Conservation (phyloP, 2,329 filamentous ascomycete genomes). For the Pseudopithomyces maydicus region DNA sequence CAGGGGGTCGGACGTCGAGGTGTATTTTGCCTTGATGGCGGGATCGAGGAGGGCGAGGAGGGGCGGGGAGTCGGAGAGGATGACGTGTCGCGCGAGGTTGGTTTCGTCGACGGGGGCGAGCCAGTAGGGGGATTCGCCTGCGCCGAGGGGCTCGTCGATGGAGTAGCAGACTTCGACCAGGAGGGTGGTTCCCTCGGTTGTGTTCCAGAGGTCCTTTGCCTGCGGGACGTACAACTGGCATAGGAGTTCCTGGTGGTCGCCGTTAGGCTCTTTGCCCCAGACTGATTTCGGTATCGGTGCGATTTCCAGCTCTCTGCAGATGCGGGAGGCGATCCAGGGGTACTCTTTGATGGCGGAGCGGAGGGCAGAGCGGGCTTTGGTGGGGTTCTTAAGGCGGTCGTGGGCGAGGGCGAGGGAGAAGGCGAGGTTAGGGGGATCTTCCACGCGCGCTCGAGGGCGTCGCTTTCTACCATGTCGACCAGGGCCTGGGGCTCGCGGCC, state of each 20-base stretch:
- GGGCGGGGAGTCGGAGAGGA: constrained; percentile 74
- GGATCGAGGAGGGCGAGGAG: constrained; percentile 74
- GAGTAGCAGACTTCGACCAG: constrained; percentile 72
- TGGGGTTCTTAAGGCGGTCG: constrained; percentile 69
- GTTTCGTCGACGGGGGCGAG: constrained; percentile 32
- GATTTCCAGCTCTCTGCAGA: constrained; percentile 81
- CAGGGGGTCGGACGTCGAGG: constrained; percentile 79
- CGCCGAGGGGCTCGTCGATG: constrained; percentile 30
- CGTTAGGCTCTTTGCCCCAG: constrained; percentile 77
- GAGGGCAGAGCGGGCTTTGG: constrained; percentile 69
- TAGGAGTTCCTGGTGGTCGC: constrained; percentile 69
- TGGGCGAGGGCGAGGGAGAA: constrained; percentile 80
- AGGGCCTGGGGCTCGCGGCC: constrained; percentile 78
- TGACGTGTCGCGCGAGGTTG: constrained; percentile 74
- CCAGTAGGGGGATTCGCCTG: constrained; percentile 37
- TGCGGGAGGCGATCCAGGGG: constrained; percentile 81
- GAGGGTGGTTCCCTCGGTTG: constrained; percentile 69
- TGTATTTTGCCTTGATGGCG: constrained; percentile 57
- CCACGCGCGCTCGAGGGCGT: constrained; percentile 54
- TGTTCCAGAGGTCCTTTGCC: constrained; percentile 86
- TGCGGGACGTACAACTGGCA: constrained; percentile 76
- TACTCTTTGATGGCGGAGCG: constrained; percentile 70
- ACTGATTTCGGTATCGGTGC: constrained; percentile 76
- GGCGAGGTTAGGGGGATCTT: constrained; percentile 70
- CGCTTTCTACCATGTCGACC: constrained; percentile 67